phyloP scores from a whole-genome alignment of 2,329 filamentous ascomycete genomes.

The Cordyceps tenuipes region DNA sequence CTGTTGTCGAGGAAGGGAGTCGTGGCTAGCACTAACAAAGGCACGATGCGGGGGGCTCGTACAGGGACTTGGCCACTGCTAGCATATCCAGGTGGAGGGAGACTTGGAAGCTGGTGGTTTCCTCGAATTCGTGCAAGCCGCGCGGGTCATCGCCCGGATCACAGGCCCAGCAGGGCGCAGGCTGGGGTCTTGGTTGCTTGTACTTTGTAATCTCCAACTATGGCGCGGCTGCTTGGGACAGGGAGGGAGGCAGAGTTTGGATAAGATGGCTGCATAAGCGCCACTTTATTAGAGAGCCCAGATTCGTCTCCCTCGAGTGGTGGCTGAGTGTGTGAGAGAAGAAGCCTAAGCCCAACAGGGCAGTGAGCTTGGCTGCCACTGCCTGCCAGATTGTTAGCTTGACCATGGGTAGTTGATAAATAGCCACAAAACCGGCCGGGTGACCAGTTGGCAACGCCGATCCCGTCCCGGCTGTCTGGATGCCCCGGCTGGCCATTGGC shows the following conservation, averaged over 20 bases:
- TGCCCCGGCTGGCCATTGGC: not conserved
- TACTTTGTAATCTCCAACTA: too few relatives aligned
- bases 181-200: not conserved
- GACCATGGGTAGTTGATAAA: not conserved
- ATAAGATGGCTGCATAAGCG: constrained; percentile 3
- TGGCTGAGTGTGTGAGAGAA: constrained; percentile 15
- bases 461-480: constrained; percentile 9
- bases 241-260: not conserved
- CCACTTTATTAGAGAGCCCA: constrained; percentile 5
- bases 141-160: not conserved
- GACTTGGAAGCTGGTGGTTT: not conserved
- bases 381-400: not conserved
- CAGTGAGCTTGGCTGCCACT: not conserved
- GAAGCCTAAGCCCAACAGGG: constrained; percentile 13
- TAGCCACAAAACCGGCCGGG: not conserved
- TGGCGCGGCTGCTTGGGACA: not conserved
- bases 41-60: not conserved
- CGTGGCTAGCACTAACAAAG: not conserved
- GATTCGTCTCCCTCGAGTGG: not conserved
- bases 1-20: not conserved
- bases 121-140: constrained; percentile 5
- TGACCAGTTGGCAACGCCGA: not conserved
- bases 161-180: not conserved
- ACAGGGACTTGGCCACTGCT: not conserved
- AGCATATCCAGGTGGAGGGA: too few relatives aligned